Base-by-base conservation (phyloP, 179 eudicot genomes). In the Sideroxylon spinosum region DNA sequence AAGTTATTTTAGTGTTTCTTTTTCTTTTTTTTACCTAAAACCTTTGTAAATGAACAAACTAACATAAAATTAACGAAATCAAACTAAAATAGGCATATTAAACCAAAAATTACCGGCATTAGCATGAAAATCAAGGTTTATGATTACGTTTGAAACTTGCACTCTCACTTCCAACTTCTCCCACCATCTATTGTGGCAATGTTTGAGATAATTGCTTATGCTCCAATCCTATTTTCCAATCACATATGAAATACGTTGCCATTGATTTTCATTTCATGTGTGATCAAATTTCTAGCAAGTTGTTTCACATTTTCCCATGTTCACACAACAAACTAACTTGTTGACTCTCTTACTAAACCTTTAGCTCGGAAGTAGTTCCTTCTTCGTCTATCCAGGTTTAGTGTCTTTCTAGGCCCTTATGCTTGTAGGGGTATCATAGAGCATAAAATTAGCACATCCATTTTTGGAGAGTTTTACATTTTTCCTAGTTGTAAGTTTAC, bases 201-300 rank as follows among this genome's bases (percentile, higher is more conserved):
- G 10, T 81, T 6, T 3, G 77, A 1, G 73, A 73, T 0, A 81
- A 20, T 0, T 13, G 37, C 10, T 7, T 76, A 0, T 22, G 53
- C 48, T 6, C 28, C 16, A 76, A 71, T 76, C 65, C 1, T 0
- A 59, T 61, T 1, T 71, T 76, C 6, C 80, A 81, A 8, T 76
- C 83, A 0, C 1, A 55, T 0, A 81, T 81, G 79, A 76, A 81
- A 20, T 73, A 76, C 20, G 28, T 76, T 2, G 77, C 66, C 0
- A 49, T 81, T 6, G 72, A 71, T 3, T 64, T 46, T 19, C 77
- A 76, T 32, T 81, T 81, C 61, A 73, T 76, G 13, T 73, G 67
- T 7, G 80, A 69, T 23, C 53, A 48, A 46, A 72, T 73, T 17
- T 0, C 9, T 0, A 0, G 17, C 0, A 12, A 20, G 2, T 2